Percentiles rank a stretch among this genome's conserved stretches.
phyloP scores from a whole-genome alignment of 116 monocot species.

The Phalaenopsis hybrid region DNA sequence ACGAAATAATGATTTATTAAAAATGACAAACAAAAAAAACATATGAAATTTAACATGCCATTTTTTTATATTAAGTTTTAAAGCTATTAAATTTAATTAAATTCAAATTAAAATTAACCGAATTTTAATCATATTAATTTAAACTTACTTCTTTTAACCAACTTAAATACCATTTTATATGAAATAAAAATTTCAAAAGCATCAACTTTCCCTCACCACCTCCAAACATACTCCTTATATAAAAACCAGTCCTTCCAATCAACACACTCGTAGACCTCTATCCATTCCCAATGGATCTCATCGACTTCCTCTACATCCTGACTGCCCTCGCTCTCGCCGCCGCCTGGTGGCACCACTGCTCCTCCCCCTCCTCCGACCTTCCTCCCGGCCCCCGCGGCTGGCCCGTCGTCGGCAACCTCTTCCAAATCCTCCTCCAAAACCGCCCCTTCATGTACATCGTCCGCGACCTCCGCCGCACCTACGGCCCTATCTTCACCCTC shows the following conservation, averaged over 20 bases:
- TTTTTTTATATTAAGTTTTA: no score
- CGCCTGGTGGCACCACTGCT: constrained; percentile 41
- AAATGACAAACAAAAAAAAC: no score
- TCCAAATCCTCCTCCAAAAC: constrained; percentile 63
- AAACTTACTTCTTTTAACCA: no score
- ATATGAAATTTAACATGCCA: no score
- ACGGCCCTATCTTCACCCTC: constrained; percentile 83
- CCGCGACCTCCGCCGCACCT: constrained; percentile 54
- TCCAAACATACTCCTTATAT: no score
- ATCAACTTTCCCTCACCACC: no score
- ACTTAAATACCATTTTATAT: no score
- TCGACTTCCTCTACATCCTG: constrained; percentile 34
- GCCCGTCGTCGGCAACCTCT: constrained; percentile 81
- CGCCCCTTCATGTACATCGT: constrained; percentile 73
- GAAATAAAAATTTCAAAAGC: no score
- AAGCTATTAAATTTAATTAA: no score
- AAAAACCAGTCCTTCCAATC: neutral
- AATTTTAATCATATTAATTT: no score
- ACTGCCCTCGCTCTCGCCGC: constrained; percentile 10
- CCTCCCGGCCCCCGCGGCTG: constrained; percentile 79
- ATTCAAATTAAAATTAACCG: no score
- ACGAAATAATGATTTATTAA: no score
- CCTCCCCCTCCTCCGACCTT: constrained; percentile 16
- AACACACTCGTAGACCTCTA: neutral
- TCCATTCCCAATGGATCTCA: constrained; percentile 20